Evolutionary conservation across 768 basidiomycete genomes (phyloP).

Genomic region (Neoboletus brunneissimus): DNA sequence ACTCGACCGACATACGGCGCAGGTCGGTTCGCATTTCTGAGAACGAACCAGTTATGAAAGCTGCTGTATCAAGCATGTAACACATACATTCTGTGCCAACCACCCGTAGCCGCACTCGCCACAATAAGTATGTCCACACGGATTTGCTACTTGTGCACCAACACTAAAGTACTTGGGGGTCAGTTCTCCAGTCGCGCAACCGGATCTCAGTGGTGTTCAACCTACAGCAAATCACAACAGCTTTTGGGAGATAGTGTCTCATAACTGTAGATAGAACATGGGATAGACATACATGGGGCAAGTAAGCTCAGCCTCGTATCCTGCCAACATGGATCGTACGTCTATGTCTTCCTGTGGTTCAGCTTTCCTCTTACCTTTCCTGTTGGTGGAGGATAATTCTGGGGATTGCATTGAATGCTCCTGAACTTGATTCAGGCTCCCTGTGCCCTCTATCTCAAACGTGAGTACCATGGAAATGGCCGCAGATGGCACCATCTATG

Average conservation of each 20-base stretch:
- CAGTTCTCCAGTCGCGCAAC: background rate
- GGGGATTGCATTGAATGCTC: slow-evolving; percentile 3
- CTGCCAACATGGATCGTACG: slow-evolving; percentile 37
- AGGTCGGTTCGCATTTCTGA: slow-evolving; percentile 45
- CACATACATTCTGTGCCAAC: slow-evolving; percentile 51
- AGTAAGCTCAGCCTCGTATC: slow-evolving; percentile 61
- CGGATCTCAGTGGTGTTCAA: slow-evolving; percentile 1
- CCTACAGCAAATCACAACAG: slow-evolving; percentile 71
- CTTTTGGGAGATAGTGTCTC: slow-evolving; percentile 38
- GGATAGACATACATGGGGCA: slow-evolving; percentile 66
- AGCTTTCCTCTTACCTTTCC: slow-evolving; percentile 47
- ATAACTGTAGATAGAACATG: background rate
- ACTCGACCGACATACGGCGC: slow-evolving; percentile 57
- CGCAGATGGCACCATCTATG: background rate
- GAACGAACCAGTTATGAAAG: slow-evolving; percentile 2
- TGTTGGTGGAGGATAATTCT: slow-evolving; percentile 17
- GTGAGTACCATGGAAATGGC: slow-evolving; percentile 7
- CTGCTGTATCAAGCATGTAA: background rate
- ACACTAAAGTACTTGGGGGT: slow-evolving; percentile 40
- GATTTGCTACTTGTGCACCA: slow-evolving; percentile 59
- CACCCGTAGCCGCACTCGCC: slow-evolving; percentile 65
- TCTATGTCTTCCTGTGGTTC: slow-evolving; percentile 22
- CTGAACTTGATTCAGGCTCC: background rate
- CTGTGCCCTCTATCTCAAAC: background rate
- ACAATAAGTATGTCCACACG: slow-evolving; percentile 74